Conservation (phyloP, 1,284 basidiomycete genomes). For the Psilocybe mexicana region DNA sequence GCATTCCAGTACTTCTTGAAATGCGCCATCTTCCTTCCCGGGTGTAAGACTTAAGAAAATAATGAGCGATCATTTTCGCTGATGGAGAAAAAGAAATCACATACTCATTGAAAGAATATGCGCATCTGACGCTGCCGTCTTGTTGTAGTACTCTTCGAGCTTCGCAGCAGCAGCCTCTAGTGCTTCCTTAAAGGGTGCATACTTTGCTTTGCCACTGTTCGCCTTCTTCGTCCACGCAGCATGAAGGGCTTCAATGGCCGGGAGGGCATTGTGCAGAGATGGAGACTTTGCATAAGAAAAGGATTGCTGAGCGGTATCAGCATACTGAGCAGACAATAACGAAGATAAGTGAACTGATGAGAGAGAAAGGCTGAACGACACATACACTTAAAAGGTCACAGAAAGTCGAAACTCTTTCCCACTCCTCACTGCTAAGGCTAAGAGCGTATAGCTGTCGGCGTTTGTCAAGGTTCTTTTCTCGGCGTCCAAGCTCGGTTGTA, state of each 20-base stretch:
- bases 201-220: constrained; percentile 5
- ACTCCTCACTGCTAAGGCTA: constrained; percentile 4
- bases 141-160: constrained; percentile 29
- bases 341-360: not conserved
- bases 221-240: constrained; percentile 21
- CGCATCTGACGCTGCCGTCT: constrained; percentile 20
- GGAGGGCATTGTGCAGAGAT: constrained; percentile 23
- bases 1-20: constrained; percentile 24
- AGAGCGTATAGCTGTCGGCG: constrained; percentile 8
- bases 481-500: constrained; percentile 8
- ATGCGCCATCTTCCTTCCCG: constrained; percentile 15
- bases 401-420: constrained; percentile 5
- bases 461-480: constrained; percentile 12
- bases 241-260: constrained; percentile 28
- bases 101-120: constrained; percentile 29
- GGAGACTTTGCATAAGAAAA: constrained; percentile 23
- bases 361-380: not conserved
- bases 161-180: constrained; percentile 27
- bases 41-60: constrained; percentile 17
- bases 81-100: constrained; percentile 8
- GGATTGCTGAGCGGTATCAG: constrained; percentile 27
- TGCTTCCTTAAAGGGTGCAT: constrained; percentile 17
- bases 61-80: too few species aligned
- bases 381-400: constrained; percentile 1
- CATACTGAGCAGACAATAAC: constrained; percentile 12